These are phyloP conservation scores for Neurospora sublineolata DNA, from an alignment of 495 filamentous ascomycete species.

Conservation along the genomic window DNA sequence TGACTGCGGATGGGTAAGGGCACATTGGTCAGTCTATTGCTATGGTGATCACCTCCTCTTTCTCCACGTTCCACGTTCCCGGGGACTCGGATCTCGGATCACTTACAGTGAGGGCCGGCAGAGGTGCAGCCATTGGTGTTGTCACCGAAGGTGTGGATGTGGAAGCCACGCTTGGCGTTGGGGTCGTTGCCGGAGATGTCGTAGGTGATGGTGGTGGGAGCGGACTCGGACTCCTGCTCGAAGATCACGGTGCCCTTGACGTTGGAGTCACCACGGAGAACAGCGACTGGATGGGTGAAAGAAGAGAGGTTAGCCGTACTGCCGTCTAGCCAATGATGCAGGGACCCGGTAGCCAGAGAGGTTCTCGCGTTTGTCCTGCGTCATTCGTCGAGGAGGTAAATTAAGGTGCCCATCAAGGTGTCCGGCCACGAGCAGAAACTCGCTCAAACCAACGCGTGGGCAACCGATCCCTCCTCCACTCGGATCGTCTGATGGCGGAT, in stretches of 20 bases:
- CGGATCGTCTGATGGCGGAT: neutral
- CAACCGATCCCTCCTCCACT: constrained; percentile 2
- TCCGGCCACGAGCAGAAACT: constrained; percentile 6
- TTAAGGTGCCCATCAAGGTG: constrained; percentile 22
- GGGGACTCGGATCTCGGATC: neutral
- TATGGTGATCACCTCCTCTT: neutral
- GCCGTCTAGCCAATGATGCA: constrained; percentile 3
- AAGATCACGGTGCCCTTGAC: constrained; percentile 87
- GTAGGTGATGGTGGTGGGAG: constrained; percentile 77
- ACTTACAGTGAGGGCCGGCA: constrained; percentile 89
- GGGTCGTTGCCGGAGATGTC: constrained; percentile 86
- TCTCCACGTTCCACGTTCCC: neutral
- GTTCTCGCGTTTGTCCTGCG: neutral
- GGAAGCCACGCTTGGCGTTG: constrained; percentile 93
- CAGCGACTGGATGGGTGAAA: constrained; percentile 54
- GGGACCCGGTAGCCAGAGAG: neutral
- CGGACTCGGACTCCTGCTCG: constrained; percentile 72
- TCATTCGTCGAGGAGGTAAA: neutral
- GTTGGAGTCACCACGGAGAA: constrained; percentile 93
- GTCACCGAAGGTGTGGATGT: constrained; percentile 97
- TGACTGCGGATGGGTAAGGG: constrained; percentile 49
- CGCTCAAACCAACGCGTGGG: constrained; percentile 11
- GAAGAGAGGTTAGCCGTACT: neutral
- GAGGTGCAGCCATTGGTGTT: constrained; percentile 99
- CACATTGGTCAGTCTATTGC: neutral